Conservation (phyloP, 2,329 filamentous ascomycete genomes). For the Alternaria alternata region DNA sequence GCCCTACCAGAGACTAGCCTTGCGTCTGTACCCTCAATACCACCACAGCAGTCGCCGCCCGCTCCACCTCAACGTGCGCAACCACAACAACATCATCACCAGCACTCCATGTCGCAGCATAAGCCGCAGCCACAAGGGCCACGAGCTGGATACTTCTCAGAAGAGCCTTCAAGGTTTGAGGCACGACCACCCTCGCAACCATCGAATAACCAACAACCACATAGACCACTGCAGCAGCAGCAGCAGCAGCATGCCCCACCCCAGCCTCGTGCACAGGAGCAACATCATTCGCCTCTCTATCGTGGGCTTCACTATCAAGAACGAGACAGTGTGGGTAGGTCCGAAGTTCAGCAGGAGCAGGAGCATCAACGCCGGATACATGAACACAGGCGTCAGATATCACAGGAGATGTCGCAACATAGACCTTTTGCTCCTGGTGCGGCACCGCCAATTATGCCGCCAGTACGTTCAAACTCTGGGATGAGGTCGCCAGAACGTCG, state of each 20-base stretch:
- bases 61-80: conserved; percentile 32
- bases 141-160: conserved; percentile 48
- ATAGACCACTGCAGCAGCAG: conserved; percentile 35
- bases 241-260: conserved; percentile 37
- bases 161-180: conserved; percentile 42
- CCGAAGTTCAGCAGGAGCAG: conserved; percentile 43
- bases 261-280: conserved; percentile 39
- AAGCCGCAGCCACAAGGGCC: conserved; percentile 42
- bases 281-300: conserved; percentile 36
- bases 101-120: conserved; percentile 38
- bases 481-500: conserved; percentile 44
- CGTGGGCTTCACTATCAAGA: conserved; percentile 39
- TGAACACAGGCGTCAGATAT: conserved; percentile 43
- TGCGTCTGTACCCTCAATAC: conserved; percentile 36
- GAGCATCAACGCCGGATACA: conserved; percentile 40
- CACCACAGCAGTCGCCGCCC: conserved; percentile 44
- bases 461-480: conserved; percentile 36
- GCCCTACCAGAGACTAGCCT: conserved; percentile 39
- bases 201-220: conserved; percentile 28
- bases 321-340: conserved; percentile 32
- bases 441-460: conserved; percentile 31
- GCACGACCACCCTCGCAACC: conserved; percentile 41
- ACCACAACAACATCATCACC: conserved; percentile 40
- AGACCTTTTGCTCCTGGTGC: conserved; percentile 34
- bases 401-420: conserved; percentile 41